Evolutionary conservation across 1,284 basidiomycete species (phyloP).

Genomic region (Porphyrellus sp.): DNA sequence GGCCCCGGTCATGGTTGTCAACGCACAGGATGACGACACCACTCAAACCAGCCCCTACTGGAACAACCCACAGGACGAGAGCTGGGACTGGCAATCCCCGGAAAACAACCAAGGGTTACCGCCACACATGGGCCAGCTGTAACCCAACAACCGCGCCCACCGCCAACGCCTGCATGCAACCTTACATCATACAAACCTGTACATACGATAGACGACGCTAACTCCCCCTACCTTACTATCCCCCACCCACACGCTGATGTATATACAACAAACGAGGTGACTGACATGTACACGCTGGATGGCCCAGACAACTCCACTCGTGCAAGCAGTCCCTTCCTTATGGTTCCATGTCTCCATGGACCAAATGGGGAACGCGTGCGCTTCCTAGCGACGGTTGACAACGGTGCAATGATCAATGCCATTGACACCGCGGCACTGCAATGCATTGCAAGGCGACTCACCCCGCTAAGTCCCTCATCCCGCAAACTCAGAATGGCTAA

Average conservation of each 20-base stretch:
- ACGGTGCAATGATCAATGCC: background rate
- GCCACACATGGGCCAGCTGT: no score
- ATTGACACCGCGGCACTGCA: background rate
- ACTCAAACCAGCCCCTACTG: no score
- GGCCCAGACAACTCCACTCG: background rate
- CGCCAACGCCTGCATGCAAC: no score
- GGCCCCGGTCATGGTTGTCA: background rate
- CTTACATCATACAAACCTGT: no score
- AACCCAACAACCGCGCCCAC: no score
- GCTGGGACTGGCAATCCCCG: no score
- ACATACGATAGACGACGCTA: no score
- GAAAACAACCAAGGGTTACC: no score
- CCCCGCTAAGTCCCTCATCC: background rate
- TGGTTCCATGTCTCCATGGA: background rate
- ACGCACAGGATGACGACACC: background rate
- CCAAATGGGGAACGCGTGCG: background rate
- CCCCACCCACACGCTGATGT: no score
- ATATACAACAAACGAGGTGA: background rate
- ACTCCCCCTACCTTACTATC: no score
- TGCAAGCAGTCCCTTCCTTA: background rate
- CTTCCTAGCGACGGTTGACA: background rate
- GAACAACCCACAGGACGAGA: no score
- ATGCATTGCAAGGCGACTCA: accelerated
- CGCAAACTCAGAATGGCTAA: background rate
- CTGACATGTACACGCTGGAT: background rate